Base-by-base conservation (phyloP, 768 basidiomycete genomes). In the Mycena metata region DNA sequence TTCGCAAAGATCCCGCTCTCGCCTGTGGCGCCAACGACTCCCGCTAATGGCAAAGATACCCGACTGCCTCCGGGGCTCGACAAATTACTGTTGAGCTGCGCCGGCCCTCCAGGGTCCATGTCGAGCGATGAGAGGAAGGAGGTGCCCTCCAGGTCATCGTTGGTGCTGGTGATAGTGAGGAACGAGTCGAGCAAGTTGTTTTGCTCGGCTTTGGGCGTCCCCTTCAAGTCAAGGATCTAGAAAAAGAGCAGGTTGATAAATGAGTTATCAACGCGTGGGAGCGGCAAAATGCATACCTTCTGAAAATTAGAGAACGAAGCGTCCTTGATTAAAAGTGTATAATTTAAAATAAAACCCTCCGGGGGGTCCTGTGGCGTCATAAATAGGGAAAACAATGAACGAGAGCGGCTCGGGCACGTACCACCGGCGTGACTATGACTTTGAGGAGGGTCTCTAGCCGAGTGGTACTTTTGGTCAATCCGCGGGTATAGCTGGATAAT, bases 261-360 rank as follows among this genome's bases (percentile, higher is more conserved):
- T 49, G 26, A 54, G 51, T n/a, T 17, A 26, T 60, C 41, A 42
- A 23, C 30, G 39, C 3, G 41, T 5, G 16, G 46, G 13, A 33
- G 21, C 19, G 58, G 33, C 6, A 30, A 17, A 23, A 30, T 51
- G n/a, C 36, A 79, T 43, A 92, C 96, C 89, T 99, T 99, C 83
- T 99, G 98, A 83, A 99, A 99, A 80, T 99, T 99, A 35, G 92
- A 92, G 79, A 96, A 96, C 2, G 96, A 96, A 7, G 93, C 91
- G 79, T 98, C 97, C 24, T 95, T 95, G 69, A 99, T 94, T 64
- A 98, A 86, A 26, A 98, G 85, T 10, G 95, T 96, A 76, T 99
- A 99, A 75, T 98, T 98, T 62, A 96, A 85, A 68, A 99, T 94
- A 76, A 99, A 99, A 3, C 93, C 95, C 77, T 97, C 96, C 1